Conservation (phyloP, 169 alveolate species). For the Eimeria nieschulzi region DNA sequence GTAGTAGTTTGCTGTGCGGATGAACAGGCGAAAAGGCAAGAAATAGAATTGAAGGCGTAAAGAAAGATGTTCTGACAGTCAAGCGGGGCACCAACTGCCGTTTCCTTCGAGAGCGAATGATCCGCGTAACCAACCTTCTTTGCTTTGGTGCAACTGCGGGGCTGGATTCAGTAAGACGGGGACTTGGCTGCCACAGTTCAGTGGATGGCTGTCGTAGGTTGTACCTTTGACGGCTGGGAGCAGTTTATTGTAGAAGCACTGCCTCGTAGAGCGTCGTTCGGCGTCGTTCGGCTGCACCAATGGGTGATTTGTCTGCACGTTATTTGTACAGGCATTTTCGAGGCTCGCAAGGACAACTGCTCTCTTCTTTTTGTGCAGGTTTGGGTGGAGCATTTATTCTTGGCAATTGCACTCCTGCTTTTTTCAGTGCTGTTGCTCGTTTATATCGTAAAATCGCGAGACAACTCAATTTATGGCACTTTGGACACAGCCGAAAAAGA, state of each 20-base stretch:
- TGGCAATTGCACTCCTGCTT: constrained; percentile 26
- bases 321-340: too few relatives aligned
- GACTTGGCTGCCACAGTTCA: too few relatives aligned
- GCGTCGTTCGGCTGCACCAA: too few relatives aligned
- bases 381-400: not conserved
- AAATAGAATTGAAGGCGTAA: not conserved
- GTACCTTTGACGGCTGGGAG: too few relatives aligned
- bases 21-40: constrained; percentile 23
- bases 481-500: constrained; percentile 7
- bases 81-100: constrained; percentile 40
- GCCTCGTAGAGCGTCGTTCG: too few relatives aligned
- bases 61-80: constrained; percentile 1
- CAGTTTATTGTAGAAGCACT: too few relatives aligned
- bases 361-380: not conserved
- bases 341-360: too few relatives aligned
- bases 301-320: too few relatives aligned
- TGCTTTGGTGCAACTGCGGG: constrained; percentile 22
- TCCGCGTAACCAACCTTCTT: constrained; percentile 26
- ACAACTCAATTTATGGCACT: not conserved
- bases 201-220: too few relatives aligned
- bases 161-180: constrained; percentile 21
- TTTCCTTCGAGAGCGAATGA: constrained; percentile 24
- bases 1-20: not conserved
- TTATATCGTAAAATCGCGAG: constrained; percentile 14
- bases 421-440: constrained; percentile 11